Base-by-base conservation (phyloP, 2,329 filamentous ascomycete genomes). In the Fonsecaea monophora region DNA sequence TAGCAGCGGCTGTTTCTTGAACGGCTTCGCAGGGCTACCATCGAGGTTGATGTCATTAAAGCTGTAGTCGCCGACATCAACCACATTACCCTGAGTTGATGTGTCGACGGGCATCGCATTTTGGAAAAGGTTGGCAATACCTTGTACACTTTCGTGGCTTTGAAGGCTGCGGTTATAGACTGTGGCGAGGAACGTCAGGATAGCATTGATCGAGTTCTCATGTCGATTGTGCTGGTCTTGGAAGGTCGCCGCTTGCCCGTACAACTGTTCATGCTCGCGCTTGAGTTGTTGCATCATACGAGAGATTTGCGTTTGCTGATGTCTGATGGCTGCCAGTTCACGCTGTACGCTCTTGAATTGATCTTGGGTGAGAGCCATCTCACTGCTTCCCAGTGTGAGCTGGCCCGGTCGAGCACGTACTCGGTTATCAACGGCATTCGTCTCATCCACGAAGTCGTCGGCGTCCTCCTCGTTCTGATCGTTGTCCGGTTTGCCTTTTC, bases 151-250 rank as follows among this genome's bases (percentile, higher is more conserved):
- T 37, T 89, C 89, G 73, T 94, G 90, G 40, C 94, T 92, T 76
- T 97, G 94, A 58, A 99, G 81, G 70, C 92, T 96, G 75, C 96
- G 90, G 70, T 96, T 91, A 80, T 98, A 99, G 50, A 99, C 94
- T 12, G 96, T 98, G 54, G 94, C 95, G 21, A 99, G 85, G 78
- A 99, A 98, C 58, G 94, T 96, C 50, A 99, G 85, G 69, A 99
- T 98, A n/a, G 94, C 94, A 75, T 97, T 98, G 79, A 99, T 98
- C 0, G 94, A 97, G 76, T 94, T 97, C 77, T 99, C 95, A 75
- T 99, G 95, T n/a, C 95, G 89, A 73, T 94, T 93, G 75, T 98
- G 94, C 76, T 96, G 88, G 66, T 88, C 91, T 78, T 98, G 94
- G 76, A 97, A 97, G 65, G 91, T 89, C 53, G 91, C 86, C 0